Conservation (phyloP, 768 basidiomycete genomes). For the Daedaleopsis nitida region DNA sequence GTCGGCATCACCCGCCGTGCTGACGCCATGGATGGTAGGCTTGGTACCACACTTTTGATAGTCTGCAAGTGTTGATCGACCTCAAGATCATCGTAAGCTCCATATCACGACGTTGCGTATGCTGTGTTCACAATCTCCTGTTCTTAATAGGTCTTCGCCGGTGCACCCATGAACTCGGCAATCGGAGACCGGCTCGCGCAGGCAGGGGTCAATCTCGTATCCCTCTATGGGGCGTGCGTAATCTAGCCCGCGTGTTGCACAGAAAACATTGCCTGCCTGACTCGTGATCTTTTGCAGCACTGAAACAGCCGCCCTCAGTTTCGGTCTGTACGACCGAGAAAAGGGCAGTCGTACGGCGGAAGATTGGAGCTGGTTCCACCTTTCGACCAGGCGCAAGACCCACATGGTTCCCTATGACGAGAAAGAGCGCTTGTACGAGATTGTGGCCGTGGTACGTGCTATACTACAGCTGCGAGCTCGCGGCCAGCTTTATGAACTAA, state of each 20-base stretch:
- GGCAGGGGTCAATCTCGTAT: constrained; percentile 35
- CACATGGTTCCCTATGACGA: constrained; percentile 37
- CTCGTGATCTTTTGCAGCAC: not conserved
- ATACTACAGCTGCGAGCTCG: not conserved
- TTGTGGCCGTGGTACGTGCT: constrained; percentile 39
- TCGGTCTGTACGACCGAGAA: constrained; percentile 1
- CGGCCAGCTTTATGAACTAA: not conserved
- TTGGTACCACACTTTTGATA: constrained; percentile 20
- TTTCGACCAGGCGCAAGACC: constrained; percentile 22
- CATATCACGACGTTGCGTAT: not conserved
- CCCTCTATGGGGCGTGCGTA: constrained; percentile 41
- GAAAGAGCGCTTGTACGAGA: constrained; percentile 34
- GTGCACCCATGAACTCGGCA: constrained; percentile 40
- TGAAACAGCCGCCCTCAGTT: not conserved
- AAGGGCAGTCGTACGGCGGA: constrained; percentile 9
- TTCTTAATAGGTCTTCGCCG: constrained; percentile 35
- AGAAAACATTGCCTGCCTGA: constrained; percentile 23
- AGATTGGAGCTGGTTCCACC: constrained; percentile 41
- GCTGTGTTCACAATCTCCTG: not conserved
- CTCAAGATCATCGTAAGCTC: constrained; percentile 19
- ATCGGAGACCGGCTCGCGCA: constrained; percentile 36
- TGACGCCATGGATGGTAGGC: constrained; percentile 10
- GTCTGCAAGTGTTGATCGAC: constrained; percentile 8
- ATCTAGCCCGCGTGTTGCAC: not conserved
- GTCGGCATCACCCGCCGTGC: not conserved